These are phyloP conservation scores for Skeletonema costatum DNA, from an alignment of 108 stramenopile genomes.

Conservation along the genomic window DNA sequence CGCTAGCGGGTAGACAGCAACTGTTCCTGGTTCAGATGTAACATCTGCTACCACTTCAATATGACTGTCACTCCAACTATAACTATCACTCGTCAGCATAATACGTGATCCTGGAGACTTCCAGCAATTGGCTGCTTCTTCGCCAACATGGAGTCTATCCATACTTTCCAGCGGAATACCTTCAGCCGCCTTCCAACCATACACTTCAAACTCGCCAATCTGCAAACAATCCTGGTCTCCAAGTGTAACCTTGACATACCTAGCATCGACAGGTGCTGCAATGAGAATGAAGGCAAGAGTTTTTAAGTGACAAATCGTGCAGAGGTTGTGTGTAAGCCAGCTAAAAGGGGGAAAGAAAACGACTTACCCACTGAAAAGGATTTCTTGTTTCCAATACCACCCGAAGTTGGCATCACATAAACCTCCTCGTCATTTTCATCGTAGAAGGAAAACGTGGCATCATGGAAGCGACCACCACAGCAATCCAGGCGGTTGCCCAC, in stretches of 20 bases:
- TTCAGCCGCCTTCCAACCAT: neutral
- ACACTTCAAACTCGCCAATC: conserved; percentile 16
- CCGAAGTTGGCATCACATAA: neutral
- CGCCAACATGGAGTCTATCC: conserved; percentile 3
- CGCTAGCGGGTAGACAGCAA: conserved; percentile 9
- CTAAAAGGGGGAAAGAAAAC: neutral
- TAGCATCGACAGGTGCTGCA: conserved; percentile 11
- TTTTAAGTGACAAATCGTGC: neutral
- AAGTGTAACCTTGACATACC: conserved; percentile 9
- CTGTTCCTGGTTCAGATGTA: conserved; percentile 2
- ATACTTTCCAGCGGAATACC: neutral
- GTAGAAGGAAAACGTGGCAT: conserved; percentile 3
- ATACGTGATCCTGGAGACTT: conserved; percentile 4
- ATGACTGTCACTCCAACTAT: conserved; percentile 6
- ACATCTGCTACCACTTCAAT: conserved; percentile 7
- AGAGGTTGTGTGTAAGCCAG: too few species aligned
- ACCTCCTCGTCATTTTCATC: conserved; percentile 5
- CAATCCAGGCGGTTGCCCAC: conserved; percentile 19
- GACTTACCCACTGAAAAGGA: neutral
- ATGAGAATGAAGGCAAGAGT: neutral
- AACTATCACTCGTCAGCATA: conserved; percentile 6
- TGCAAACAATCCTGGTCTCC: conserved; percentile 10
- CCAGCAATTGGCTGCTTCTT: conserved; percentile 17
- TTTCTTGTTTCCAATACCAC: neutral
- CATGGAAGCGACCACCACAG: conserved; percentile 21